These are phyloP conservation scores for Fusarium aywerte DNA, from an alignment of 2,329 filamentous ascomycete species.

Conservation along the genomic window DNA sequence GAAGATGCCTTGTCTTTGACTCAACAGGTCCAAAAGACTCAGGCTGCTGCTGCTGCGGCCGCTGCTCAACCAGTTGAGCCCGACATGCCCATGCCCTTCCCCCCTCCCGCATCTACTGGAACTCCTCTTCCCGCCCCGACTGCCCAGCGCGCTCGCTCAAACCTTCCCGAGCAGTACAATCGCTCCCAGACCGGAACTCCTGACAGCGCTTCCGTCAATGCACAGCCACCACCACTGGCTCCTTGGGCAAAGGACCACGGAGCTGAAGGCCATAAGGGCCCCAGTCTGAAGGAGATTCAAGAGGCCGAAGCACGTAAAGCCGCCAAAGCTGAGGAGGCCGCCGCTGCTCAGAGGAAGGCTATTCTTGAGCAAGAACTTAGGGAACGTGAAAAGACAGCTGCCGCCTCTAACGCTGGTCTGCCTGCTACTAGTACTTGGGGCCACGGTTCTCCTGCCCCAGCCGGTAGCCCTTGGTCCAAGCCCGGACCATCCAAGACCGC, in stretches of 20 bases:
- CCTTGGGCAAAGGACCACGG: conserved; percentile 94
- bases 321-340: conserved; percentile 85
- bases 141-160: conserved; percentile 84
- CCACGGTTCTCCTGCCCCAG: conserved; percentile 75
- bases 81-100: conserved; percentile 81
- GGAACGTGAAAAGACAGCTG: conserved; percentile 68
- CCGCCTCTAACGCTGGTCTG: conserved; percentile 68
- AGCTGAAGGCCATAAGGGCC: conserved; percentile 77
- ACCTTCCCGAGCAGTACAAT: conserved; percentile 78
- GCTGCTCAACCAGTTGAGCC: conserved; percentile 60
- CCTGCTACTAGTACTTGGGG: conserved; percentile 93
- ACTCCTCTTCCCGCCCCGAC: conserved; percentile 90
- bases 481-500: conserved; percentile 61
- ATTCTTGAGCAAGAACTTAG: conserved; percentile 81
- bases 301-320: conserved; percentile 94
- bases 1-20: conserved; percentile 73
- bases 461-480: conserved; percentile 76
- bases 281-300: conserved; percentile 95
- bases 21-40: conserved; percentile 84
- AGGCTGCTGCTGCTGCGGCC: conserved; percentile 56
- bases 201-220: conserved; percentile 56
- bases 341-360: conserved; percentile 79
- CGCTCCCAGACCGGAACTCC: conserved; percentile 84
- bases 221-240: conserved; percentile 77
- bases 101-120: conserved; percentile 70